These are phyloP conservation scores for Alternaria viburni DNA, from an alignment of 2,329 filamentous ascomycete genomes.

Conservation along the genomic window DNA sequence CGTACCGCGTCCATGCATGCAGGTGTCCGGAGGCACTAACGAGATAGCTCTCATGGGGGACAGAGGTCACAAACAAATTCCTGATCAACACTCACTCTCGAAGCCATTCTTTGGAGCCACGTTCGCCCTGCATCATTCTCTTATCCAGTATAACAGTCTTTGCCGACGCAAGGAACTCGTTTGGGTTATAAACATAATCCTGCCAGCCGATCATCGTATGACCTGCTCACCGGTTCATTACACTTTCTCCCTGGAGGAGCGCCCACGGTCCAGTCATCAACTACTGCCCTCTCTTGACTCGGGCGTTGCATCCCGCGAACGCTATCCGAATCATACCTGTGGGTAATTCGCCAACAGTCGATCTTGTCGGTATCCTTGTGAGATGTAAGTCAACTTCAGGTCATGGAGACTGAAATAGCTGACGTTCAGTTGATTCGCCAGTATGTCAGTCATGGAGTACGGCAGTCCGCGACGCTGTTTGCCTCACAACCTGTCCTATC, in stretches of 20 bases:
- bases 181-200: slow-evolving; percentile 25
- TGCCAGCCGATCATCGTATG: slow-evolving; percentile 11
- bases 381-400: neutral
- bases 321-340: neutral
- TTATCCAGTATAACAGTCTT: neutral
- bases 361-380: neutral
- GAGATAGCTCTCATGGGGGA: neutral
- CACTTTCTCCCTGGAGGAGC: neutral
- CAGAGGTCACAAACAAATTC: slow-evolving; percentile 9
- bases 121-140: neutral
- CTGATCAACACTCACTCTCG: neutral
- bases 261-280: neutral
- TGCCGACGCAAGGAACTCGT: slow-evolving; percentile 2
- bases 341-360: neutral
- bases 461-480: slow-evolving; percentile 23
- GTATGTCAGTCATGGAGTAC: slow-evolving; percentile 22
- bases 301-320: neutral
- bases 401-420: neutral
- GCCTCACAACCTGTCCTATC: slow-evolving; percentile 15
- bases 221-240: slow-evolving; percentile 7
- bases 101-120: slow-evolving; percentile 12
- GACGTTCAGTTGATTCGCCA: neutral
- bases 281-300: neutral
- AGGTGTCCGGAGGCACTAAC: slow-evolving; percentile 7
- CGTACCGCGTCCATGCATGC: slow-evolving; percentile 6